Evolutionary conservation across 805 yeast genomes (phyloP).

Genomic region (Wickerhamiella parazyma): DNA sequence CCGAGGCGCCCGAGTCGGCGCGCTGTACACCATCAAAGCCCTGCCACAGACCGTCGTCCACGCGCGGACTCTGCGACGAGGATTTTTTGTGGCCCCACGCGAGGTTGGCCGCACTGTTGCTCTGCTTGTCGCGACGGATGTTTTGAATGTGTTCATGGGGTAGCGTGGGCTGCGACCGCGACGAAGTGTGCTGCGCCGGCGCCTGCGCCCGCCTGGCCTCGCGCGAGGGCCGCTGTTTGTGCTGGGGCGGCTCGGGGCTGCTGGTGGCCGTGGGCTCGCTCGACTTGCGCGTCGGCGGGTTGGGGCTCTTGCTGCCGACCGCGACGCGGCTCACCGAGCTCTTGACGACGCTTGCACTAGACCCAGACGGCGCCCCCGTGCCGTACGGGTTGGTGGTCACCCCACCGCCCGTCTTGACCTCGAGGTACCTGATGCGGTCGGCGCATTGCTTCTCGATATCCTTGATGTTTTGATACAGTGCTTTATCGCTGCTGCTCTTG

Average conservation of each 20-base stretch:
- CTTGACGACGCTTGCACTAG: neutral
- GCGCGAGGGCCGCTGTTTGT: neutral
- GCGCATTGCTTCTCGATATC: slow-evolving; percentile 31
- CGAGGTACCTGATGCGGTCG: slow-evolving; percentile 25
- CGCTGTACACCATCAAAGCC: slow-evolving; percentile 8
- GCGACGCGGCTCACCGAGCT: slow-evolving; percentile 15
- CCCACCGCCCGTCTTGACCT: slow-evolving; percentile 10
- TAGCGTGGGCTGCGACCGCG: slow-evolving; percentile 16
- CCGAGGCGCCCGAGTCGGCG: neutral
- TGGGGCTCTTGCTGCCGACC: slow-evolving; percentile 16
- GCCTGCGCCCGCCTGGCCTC: neutral
- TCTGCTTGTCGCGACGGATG: slow-evolving; percentile 4
- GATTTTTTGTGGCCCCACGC: slow-evolving; percentile 16
- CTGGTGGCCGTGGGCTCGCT: neutral
- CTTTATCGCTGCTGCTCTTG: slow-evolving; percentile 24
- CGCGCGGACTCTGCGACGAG: neutral
- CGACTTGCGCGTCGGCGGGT: neutral
- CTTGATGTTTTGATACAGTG: slow-evolving; percentile 25
- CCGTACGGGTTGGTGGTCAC: slow-evolving; percentile 19
- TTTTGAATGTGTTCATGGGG: slow-evolving; percentile 15
- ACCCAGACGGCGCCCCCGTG: slow-evolving; percentile 9
- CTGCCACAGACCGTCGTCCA: slow-evolving; percentile 4
- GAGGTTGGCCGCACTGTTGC: slow-evolving; percentile 16
- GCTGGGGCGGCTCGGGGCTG: slow-evolving; percentile 1
- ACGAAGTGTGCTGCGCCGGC: too few relatives aligned